Evolutionary conservation across 1,284 basidiomycete species (phyloP), one percentile per base, ranked within the genome.

Genomic region (Thecaphora thlaspeos): DNA sequence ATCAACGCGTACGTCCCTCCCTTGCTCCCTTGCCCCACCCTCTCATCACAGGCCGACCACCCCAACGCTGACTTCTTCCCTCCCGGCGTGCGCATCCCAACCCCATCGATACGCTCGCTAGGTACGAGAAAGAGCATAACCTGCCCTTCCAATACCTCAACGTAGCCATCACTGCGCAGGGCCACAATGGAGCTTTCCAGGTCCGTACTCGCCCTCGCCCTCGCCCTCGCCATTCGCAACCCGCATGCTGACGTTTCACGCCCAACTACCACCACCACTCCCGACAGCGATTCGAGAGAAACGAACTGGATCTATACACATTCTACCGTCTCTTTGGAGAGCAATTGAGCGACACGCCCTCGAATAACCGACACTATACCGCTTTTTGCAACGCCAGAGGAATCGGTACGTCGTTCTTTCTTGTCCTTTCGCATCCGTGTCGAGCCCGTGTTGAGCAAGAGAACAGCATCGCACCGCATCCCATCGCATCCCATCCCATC

Each of bases 61-160:
- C n/a, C n/a, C n/a, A n/a, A n/a, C n/a, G n/a, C n/a, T n/a, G n/a
- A n/a, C n/a, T n/a, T n/a, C n/a, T n/a, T n/a, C n/a, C n/a, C n/a
- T n/a, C n/a, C n/a, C n/a, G n/a, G n/a, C n/a, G n/a, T n/a, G n/a
- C n/a, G n/a, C n/a, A n/a, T n/a, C n/a, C n/a, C n/a, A n/a, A n/a
- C n/a, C n/a, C n/a, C n/a, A n/a, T n/a, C n/a, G n/a, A n/a, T n/a
- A n/a, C n/a, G n/a, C n/a, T n/a, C 23, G 24, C 5, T 24, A 56
- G 59, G 3, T 73, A 70, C 40, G 77, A 79, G 51, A 43, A 57
- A 24, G 48, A 54, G 17, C 64, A 59, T 21, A 53, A 58, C 9
- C 67, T 79, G 10, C 78, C 78, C 0, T 57, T 51, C 18, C 64
- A 79, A 52, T 79, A 78, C 50, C 51, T 79, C 47, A 79, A 79